Evolutionary conservation across 805 yeast species (phyloP).

Genomic region (Monosporozyma yasuniensis): DNA sequence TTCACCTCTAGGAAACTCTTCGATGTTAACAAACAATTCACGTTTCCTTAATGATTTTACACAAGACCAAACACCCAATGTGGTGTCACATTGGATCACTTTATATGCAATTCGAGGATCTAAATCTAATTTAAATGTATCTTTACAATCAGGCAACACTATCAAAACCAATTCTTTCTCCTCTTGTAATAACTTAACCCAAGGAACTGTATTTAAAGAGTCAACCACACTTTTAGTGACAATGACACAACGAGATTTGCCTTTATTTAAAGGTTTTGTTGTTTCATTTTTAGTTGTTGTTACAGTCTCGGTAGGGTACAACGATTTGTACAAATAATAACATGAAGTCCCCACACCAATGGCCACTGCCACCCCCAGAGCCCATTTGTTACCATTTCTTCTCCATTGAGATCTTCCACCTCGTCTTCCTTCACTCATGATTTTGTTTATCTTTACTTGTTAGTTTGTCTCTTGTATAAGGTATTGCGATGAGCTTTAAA

Average conservation of each 20-base stretch:
- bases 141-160: conserved; percentile 26
- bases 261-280: neutral
- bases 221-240: conserved; percentile 13
- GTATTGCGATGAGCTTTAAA: neutral
- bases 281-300: neutral
- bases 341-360: conserved; percentile 11
- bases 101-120: conserved; percentile 22
- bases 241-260: conserved; percentile 13
- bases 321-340: conserved; percentile 7
- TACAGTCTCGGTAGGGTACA: neutral
- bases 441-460: neutral
- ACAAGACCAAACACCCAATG: conserved; percentile 45
- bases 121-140: conserved; percentile 10
- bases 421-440: neutral
- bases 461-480: neutral
- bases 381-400: neutral
- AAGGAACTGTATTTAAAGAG: conserved; percentile 6
- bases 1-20: conserved; percentile 12
- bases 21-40: conserved; percentile 21
- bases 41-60: conserved; percentile 42
- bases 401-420: neutral
- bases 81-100: conserved; percentile 39
- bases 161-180: conserved; percentile 30
- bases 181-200: conserved; percentile 12
- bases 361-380: conserved; percentile 6